Evolutionary conservation across 208 protist species (phyloP).

Genomic region (Paratrypanosoma confusum): DNA sequence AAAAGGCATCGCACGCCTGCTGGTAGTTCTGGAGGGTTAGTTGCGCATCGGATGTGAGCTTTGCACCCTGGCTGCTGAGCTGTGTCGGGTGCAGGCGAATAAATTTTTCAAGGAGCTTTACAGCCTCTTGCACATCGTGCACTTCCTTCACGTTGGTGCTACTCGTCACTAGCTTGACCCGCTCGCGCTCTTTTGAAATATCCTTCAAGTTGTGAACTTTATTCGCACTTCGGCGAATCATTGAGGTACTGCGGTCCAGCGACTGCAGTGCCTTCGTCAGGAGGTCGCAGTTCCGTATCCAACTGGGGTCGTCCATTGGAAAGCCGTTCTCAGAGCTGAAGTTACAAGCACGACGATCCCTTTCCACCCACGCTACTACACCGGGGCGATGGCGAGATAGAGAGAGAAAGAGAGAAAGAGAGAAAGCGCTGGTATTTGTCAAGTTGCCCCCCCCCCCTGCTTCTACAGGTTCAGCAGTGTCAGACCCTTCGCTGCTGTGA

Average conservation of each 20-base stretch:
- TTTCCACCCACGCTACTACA: too few species aligned
- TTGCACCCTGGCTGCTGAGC: conserved; percentile 45
- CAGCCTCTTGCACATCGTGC: conserved; percentile 47
- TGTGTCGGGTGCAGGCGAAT: conserved; percentile 50
- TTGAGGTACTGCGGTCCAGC: conserved; percentile 45
- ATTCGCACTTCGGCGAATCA: conserved; percentile 64
- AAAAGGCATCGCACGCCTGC: conserved; percentile 68
- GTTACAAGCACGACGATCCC: too few species aligned
- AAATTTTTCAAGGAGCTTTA: conserved; percentile 59
- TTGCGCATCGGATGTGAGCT: conserved; percentile 68
- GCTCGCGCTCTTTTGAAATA: conserved; percentile 62
- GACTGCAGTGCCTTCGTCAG: conserved; percentile 42
- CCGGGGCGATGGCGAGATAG: too few species aligned
- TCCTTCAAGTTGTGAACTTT: conserved; percentile 51
- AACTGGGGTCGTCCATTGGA: conserved; percentile 60
- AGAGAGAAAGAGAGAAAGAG: too few species aligned
- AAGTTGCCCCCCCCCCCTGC: background rate
- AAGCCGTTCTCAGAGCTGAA: too few species aligned
- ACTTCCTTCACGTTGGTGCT: conserved; percentile 52
- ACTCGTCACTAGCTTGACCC: conserved; percentile 47
- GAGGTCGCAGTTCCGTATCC: conserved; percentile 54
- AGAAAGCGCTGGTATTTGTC: too few species aligned
- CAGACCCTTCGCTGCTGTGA: conserved; percentile 1
- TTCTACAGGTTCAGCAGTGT: conserved; percentile 1
- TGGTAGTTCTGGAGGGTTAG: conserved; percentile 53